Conservation (phyloP, 2,329 filamentous ascomycete species). For the Ophioceras dolichostomum region DNA sequence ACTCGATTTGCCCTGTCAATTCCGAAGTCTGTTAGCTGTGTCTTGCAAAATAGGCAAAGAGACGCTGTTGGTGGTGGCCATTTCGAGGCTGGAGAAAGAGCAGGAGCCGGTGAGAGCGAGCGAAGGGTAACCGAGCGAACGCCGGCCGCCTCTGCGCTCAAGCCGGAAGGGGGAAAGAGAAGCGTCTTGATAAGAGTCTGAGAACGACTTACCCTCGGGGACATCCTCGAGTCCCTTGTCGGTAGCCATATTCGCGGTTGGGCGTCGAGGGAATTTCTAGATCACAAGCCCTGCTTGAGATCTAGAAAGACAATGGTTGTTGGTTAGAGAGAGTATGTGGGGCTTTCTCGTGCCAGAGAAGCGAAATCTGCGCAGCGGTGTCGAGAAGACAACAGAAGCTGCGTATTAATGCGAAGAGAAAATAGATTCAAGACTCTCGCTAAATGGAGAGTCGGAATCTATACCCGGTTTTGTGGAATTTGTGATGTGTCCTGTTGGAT, state of each 20-base stretch:
- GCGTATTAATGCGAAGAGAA: background rate
- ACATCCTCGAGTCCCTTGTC: constrained; percentile 98
- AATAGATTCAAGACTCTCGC: constrained; percentile 4
- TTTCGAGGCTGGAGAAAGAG: no score
- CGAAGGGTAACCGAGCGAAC: no score
- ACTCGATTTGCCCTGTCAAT: constrained; percentile 91
- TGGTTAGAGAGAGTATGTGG: constrained; percentile 23
- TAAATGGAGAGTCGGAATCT: constrained; percentile 3
- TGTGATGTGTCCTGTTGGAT: background rate
- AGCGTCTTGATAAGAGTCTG: no score
- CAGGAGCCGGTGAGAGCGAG: no score
- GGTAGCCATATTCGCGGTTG: constrained; percentile 92
- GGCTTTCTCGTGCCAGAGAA: constrained; percentile 14
- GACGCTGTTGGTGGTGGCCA: no score
- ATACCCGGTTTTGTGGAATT: background rate
- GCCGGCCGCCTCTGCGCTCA: no score
- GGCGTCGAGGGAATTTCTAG: constrained; percentile 42
- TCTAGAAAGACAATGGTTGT: constrained; percentile 33
- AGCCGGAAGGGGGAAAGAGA: no score
- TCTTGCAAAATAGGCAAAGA: no score
- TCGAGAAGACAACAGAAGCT: constrained; percentile 11
- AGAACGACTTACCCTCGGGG: constrained; percentile 86
- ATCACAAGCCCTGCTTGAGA: constrained; percentile 73
- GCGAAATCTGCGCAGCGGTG: constrained; percentile 23
- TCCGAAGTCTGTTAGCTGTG: constrained; percentile 5